These are phyloP conservation scores for Penicillium goetzii DNA, from an alignment of 495 filamentous ascomycete species.

Conservation along the genomic window DNA sequence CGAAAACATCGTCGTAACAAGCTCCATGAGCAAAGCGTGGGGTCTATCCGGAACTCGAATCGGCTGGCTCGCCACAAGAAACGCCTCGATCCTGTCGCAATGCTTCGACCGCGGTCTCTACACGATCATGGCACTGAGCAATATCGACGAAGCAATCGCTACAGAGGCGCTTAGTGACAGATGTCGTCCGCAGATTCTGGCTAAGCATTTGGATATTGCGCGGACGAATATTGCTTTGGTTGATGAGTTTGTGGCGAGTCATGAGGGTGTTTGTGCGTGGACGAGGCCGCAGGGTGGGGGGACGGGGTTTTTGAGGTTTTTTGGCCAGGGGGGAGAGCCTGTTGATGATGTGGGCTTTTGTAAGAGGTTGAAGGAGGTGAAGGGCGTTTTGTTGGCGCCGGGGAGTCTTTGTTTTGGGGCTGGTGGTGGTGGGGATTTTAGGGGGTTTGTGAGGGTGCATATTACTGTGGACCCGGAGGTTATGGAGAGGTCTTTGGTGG, in stretches of 20 bases:
- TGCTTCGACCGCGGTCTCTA: slow-evolving; percentile 13
- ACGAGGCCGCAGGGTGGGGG: slow-evolving; percentile 12
- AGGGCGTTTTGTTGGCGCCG: slow-evolving; percentile 21
- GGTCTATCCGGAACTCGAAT: slow-evolving; percentile 19
- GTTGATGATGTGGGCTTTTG: slow-evolving; percentile 22
- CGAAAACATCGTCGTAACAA: slow-evolving; percentile 16
- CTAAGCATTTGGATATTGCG: slow-evolving; percentile 12
- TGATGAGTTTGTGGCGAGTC: slow-evolving; percentile 3
- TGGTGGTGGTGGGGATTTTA: slow-evolving; percentile 3
- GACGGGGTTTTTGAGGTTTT: slow-evolving; percentile 17
- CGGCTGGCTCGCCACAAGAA: slow-evolving; percentile 22
- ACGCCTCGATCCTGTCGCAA: neutral
- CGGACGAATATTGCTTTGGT: slow-evolving; percentile 11
- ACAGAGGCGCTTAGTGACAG: slow-evolving; percentile 18
- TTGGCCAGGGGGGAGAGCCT: neutral
- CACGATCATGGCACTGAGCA: slow-evolving; percentile 13
- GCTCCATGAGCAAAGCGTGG: slow-evolving; percentile 28
- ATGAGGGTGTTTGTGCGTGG: slow-evolving; percentile 12
- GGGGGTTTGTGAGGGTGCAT: slow-evolving; percentile 24
- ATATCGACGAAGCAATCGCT: slow-evolving; percentile 13
- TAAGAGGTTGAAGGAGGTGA: slow-evolving; percentile 7
- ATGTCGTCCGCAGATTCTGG: slow-evolving; percentile 12
- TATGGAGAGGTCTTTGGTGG: slow-evolving; percentile 14
- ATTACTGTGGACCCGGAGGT: slow-evolving; percentile 12
- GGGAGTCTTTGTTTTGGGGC: slow-evolving; percentile 21